phyloP scores from a whole-genome alignment of 2,329 filamentous ascomycete genomes.

The Dothideomycetes sp. region DNA sequence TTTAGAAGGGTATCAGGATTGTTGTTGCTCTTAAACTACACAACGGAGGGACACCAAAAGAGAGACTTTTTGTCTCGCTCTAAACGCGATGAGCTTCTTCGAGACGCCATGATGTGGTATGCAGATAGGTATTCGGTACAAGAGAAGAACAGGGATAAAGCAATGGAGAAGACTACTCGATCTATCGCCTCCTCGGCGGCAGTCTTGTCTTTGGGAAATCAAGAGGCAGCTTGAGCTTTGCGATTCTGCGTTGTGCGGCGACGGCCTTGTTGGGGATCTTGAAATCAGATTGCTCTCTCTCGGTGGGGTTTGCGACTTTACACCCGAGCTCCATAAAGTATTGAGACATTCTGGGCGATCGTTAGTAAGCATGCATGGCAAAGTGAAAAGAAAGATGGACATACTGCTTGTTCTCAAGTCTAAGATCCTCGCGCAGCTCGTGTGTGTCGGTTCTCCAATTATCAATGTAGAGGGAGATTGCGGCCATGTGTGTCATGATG shows the following conservation, averaged over 20 bases:
- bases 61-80: too few species aligned
- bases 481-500: slow-evolving; percentile 62
- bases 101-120: too few species aligned
- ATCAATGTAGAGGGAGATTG: slow-evolving; percentile 59
- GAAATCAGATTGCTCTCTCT: slow-evolving; percentile 37
- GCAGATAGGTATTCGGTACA: too few species aligned
- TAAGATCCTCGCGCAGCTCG: slow-evolving; percentile 60
- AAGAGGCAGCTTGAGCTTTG: slow-evolving; percentile 65
- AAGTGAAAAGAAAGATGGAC: slow-evolving; percentile 8
- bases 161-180: too few species aligned
- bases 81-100: too few species aligned
- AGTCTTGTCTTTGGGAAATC: slow-evolving; percentile 61
- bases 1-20: too few species aligned
- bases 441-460: slow-evolving; percentile 62
- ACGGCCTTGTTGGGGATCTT: slow-evolving; percentile 49
- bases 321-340: slow-evolving; percentile 72
- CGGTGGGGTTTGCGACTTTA: slow-evolving; percentile 39
- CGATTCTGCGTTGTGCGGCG: slow-evolving; percentile 50
- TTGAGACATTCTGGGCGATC: slow-evolving; percentile 39
- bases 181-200: slow-evolving; percentile 20
- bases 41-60: too few species aligned
- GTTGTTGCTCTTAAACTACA: too few species aligned
- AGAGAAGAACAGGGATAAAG: too few species aligned
- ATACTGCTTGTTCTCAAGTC: slow-evolving; percentile 56
- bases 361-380: background rate